These are phyloP conservation scores for Poronia punctata DNA, from an alignment of 495 filamentous ascomycete genomes.

Conservation along the genomic window DNA sequence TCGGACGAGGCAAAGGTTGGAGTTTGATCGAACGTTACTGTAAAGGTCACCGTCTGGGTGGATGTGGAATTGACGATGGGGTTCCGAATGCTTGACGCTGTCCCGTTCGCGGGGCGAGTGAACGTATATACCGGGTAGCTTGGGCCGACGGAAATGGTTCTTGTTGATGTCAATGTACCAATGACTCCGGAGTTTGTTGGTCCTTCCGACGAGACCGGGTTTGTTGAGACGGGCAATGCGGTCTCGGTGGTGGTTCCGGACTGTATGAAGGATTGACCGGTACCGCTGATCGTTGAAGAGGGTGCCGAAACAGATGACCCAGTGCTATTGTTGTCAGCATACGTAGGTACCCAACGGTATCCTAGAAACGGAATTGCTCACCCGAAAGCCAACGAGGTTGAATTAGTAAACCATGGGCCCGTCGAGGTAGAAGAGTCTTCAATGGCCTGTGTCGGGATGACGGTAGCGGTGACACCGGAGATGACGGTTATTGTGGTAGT, in stretches of 20 bases:
- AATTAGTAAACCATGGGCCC: constrained; percentile 4
- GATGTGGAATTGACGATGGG: neutral
- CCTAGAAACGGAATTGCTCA: no score
- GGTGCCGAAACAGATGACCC: no score
- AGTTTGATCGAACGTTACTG: constrained; percentile 7
- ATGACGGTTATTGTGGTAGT: constrained; percentile 8
- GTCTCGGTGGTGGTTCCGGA: neutral
- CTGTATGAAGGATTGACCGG: neutral
- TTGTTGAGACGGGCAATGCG: neutral
- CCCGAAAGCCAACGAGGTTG: constrained; percentile 1
- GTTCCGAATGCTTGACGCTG: neutral
- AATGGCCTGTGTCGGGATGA: neutral
- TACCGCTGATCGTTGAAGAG: constrained; percentile 1
- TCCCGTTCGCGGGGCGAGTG: neutral
- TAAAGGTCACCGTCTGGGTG: constrained; percentile 6
- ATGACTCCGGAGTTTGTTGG: neutral
- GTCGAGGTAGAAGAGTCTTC: constrained; percentile 1
- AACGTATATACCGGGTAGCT: neutral
- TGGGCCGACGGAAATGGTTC: neutral
- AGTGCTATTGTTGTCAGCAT: no score
- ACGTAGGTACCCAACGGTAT: constrained; percentile 1
- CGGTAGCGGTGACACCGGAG: constrained; percentile 6
- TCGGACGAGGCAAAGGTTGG: constrained; percentile 11
- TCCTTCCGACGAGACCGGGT: neutral
- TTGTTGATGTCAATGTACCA: neutral